phyloP scores from a whole-genome alignment of 2,329 filamentous ascomycete species.

The Hansfordia pulvinata region DNA sequence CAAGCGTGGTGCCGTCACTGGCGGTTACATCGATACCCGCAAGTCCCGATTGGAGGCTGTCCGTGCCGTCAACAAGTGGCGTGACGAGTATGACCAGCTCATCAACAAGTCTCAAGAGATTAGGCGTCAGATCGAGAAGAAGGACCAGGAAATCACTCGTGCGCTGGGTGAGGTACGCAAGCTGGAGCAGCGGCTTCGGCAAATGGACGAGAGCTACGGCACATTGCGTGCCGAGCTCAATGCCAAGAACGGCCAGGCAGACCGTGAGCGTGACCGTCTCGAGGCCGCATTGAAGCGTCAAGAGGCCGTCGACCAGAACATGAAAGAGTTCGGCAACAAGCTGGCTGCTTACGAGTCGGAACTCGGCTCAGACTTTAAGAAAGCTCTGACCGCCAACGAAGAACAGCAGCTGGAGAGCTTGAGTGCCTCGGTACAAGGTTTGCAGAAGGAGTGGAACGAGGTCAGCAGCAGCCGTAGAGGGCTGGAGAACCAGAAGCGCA shows the following conservation, averaged over 20 bases:
- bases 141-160: slow-evolving; percentile 80
- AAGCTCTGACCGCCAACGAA: slow-evolving; percentile 70
- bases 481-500: slow-evolving; percentile 66
- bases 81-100: slow-evolving; percentile 59
- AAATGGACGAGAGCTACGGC: slow-evolving; percentile 71
- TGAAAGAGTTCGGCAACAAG: slow-evolving; percentile 65
- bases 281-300: slow-evolving; percentile 52
- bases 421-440: slow-evolving; percentile 52
- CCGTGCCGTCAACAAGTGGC: slow-evolving; percentile 59
- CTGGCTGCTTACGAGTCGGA: slow-evolving; percentile 69
- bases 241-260: slow-evolving; percentile 60
- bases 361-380: slow-evolving; percentile 79
- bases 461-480: slow-evolving; percentile 61
- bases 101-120: slow-evolving; percentile 52
- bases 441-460: slow-evolving; percentile 66
- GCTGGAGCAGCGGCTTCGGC: slow-evolving; percentile 61
- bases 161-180: slow-evolving; percentile 78
- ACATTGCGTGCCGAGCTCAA: slow-evolving; percentile 67
- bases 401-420: slow-evolving; percentile 67
- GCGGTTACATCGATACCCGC: slow-evolving; percentile 80
- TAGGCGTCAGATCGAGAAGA: slow-evolving; percentile 54
- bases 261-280: slow-evolving; percentile 59
- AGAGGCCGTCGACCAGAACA: slow-evolving; percentile 58
- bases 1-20: slow-evolving; percentile 88
- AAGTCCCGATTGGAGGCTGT: slow-evolving; percentile 82